These are phyloP conservation scores for Pichia manshurica DNA, from an alignment of 805 yeast genomes.

Conservation along the genomic window DNA sequence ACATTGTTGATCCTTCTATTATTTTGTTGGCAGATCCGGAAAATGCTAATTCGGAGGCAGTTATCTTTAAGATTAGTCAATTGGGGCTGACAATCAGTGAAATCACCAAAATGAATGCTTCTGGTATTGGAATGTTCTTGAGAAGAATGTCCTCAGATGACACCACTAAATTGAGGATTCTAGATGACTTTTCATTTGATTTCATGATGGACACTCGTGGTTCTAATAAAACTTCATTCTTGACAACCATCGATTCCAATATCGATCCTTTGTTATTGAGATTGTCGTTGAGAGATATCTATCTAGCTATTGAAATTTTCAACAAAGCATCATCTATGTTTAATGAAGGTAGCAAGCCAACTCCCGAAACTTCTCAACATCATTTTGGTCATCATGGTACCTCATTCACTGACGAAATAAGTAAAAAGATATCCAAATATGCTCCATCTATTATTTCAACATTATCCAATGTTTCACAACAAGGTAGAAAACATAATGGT, in stretches of 20 bases:
- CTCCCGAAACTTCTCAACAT: slow-evolving; percentile 8
- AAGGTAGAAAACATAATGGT: slow-evolving; percentile 9
- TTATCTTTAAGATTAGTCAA: slow-evolving; percentile 85
- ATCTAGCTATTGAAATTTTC: slow-evolving; percentile 69
- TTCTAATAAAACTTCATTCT: slow-evolving; percentile 48
- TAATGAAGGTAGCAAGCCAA: slow-evolving; percentile 15
- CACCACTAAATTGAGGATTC: slow-evolving; percentile 58
- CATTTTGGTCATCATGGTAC: slow-evolving; percentile 11
- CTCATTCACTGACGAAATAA: slow-evolving; percentile 57
- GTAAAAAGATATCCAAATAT: slow-evolving; percentile 51
- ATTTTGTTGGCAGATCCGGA: slow-evolving; percentile 78
- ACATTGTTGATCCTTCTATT: slow-evolving; percentile 70
- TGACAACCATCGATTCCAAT: slow-evolving; percentile 62
- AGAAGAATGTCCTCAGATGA: slow-evolving; percentile 66
- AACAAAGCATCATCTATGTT: slow-evolving; percentile 62
- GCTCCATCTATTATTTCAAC: slow-evolving; percentile 63
- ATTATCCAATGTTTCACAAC: slow-evolving; percentile 33
- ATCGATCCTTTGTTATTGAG: slow-evolving; percentile 78
- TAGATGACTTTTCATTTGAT: slow-evolving; percentile 85
- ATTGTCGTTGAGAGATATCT: slow-evolving; percentile 79
- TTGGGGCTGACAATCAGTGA: slow-evolving; percentile 63
- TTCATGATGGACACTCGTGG: slow-evolving; percentile 67
- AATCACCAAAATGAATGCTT: slow-evolving; percentile 58
- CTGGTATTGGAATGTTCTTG: slow-evolving; percentile 81
- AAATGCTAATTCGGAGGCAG: slow-evolving; percentile 66